phyloP scores from a whole-genome alignment of 345 rosid genomes.

The Eucalyptus polyanthemos region DNA sequence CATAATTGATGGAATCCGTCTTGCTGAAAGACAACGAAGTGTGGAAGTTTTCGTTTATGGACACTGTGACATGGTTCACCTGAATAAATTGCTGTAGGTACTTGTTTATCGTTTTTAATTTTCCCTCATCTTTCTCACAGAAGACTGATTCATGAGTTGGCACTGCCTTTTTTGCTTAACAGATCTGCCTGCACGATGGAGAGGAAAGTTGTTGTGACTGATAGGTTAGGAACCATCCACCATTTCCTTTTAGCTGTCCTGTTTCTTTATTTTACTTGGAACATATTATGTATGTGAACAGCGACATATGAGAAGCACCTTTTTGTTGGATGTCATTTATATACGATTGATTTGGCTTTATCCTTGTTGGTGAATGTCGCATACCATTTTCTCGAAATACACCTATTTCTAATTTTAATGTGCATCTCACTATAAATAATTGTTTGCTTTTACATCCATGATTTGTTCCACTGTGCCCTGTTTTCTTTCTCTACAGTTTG shows the following conservation, averaged over 20 bases:
- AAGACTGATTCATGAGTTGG: neutral
- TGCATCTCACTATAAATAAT: neutral
- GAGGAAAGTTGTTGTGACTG: constrained; percentile 91
- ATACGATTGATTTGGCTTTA: neutral
- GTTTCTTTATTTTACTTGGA: neutral
- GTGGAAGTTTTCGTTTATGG: constrained; percentile 55
- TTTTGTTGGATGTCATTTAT: neutral
- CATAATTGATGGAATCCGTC: constrained; percentile 88
- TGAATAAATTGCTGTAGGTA: constrained; percentile 53
- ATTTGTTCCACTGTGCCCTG: neutral
- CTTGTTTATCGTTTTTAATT: neutral
- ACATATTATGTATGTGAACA: neutral
- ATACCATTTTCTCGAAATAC: neutral
- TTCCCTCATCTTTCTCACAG: neutral
- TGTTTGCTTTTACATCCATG: neutral
- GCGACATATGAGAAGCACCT: neutral
- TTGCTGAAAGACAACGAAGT: constrained; percentile 60
- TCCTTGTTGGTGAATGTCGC: neutral
- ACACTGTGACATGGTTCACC: constrained; percentile 87
- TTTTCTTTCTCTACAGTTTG: constrained; percentile 31
- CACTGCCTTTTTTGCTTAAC: constrained; percentile 5
- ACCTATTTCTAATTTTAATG: neutral
- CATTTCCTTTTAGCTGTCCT: neutral
- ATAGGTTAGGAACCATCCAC: constrained; percentile 42
- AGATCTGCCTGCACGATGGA: constrained; percentile 61